Evolutionary conservation across 2,329 filamentous ascomycete genomes (phyloP).

Genomic region (Diaporthe australafricana): DNA sequence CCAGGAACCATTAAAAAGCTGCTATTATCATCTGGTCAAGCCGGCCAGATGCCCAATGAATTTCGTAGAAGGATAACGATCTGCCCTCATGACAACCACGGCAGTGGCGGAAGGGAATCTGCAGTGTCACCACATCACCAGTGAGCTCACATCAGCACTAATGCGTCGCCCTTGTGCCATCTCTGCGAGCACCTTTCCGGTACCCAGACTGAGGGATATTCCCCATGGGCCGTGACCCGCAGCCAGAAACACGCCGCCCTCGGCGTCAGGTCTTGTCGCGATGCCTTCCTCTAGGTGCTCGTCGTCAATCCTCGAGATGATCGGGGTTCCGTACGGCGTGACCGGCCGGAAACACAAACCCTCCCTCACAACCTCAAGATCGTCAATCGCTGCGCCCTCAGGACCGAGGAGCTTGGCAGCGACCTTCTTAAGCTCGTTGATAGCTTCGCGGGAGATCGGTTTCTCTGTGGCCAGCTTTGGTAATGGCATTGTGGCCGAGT

Average conservation of each 20-base stretch:
- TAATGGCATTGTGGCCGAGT: constrained; percentile 69
- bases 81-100: constrained; percentile 34
- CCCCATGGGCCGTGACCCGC: constrained; percentile 84
- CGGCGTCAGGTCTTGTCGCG: constrained; percentile 52
- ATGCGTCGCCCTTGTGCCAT: constrained; percentile 70
- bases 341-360: constrained; percentile 81
- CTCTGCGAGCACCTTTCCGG: constrained; percentile 77
- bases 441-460: constrained; percentile 56
- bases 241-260: constrained; percentile 77
- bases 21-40: not conserved
- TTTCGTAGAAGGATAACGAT: not conserved
- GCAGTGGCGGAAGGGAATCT: constrained; percentile 29
- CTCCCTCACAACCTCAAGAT: constrained; percentile 72
- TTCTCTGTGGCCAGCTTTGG: constrained; percentile 66
- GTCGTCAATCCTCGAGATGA: constrained; percentile 70
- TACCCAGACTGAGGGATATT: constrained; percentile 73
- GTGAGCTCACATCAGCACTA: constrained; percentile 68
- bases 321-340: constrained; percentile 71
- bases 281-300: constrained; percentile 62
- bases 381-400: constrained; percentile 52
- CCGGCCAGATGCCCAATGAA: constrained; percentile 2
- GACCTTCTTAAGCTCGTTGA: constrained; percentile 61
- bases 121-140: constrained; percentile 48
- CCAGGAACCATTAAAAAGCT: constrained; percentile 5
- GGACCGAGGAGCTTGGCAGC: constrained; percentile 60